phyloP scores from a whole-genome alignment of 176 grass and related monocot genomes.

The Phoenix roebelenii region DNA sequence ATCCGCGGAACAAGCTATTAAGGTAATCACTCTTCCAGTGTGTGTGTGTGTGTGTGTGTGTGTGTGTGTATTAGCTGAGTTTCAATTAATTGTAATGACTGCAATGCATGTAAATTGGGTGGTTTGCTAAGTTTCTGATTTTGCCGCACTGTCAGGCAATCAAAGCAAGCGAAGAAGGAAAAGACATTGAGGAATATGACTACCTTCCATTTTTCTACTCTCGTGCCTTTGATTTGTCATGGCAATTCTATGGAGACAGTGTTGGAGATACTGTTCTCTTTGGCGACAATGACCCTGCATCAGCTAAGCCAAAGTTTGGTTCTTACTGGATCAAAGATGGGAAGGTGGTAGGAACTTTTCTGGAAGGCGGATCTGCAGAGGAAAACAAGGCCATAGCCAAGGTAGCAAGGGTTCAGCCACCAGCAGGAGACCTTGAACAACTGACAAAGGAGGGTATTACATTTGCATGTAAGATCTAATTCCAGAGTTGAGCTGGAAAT shows the following conservation, averaged over 20 bases:
- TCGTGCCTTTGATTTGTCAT: conserved; percentile 69
- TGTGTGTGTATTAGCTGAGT: too few species aligned
- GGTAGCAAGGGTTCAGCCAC: conserved; percentile 56
- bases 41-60: too few species aligned
- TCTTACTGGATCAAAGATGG: conserved; percentile 95
- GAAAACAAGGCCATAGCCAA: conserved; percentile 81
- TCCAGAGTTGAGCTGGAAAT: too few species aligned
- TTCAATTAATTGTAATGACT: too few species aligned
- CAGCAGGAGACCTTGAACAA: conserved; percentile 30
- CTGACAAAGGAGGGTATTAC: conserved; percentile 55
- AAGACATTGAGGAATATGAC: conserved; percentile 53
- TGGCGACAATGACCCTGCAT: conserved; percentile 54
- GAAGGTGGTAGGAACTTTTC: conserved; percentile 72
- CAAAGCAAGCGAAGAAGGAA: conserved; percentile 57
- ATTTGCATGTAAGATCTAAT: conserved; percentile 78
- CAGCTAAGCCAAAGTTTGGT: conserved; percentile 72
- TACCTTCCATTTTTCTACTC: conserved; percentile 97
- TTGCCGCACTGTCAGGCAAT: conserved; percentile 36
- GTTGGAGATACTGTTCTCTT: conserved; percentile 71
- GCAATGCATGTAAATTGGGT: too few species aligned
- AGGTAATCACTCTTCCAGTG: conserved; percentile 21
- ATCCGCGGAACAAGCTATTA: conserved; percentile 85
- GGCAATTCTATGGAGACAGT: conserved; percentile 97
- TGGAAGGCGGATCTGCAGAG: conserved; percentile 72
- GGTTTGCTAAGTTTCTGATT: too few species aligned